Evolutionary conservation across 768 basidiomycete species (phyloP), one percentile per base, ranked within the genome.

Genomic region (Agaricus subrufescens): DNA sequence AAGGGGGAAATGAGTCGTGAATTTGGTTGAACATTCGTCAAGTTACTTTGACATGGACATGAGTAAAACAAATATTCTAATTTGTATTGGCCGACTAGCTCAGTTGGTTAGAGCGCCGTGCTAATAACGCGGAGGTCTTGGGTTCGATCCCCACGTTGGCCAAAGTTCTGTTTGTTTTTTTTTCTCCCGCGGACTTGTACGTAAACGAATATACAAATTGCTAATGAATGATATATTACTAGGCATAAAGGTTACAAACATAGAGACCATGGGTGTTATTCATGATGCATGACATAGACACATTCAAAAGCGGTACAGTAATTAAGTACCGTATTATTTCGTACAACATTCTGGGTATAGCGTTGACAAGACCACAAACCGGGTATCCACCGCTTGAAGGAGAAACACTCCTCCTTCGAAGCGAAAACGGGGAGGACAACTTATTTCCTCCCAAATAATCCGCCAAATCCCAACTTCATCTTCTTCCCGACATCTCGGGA

Each of bases 61-160:
- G 19, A 19, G 19, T 1, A 19, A 19, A 19, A 19, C 19, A 19
- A 19, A 19, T 19, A 19, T 19, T 19, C 1, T 19, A 19, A 19
- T 19, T 19, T 19, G 19, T 19, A 19, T 11, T 44, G 86, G 87
- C 87, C 86, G 87, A 82, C 85, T 89, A 88, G 87, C 88, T 90
- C 87, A 90, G 88, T 76, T 89, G 88, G 87, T 89, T 89, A 89
- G 87, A 89, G 87, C 87, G 86, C 88, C 82, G 86, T 86, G 83
- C 86, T 89, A 88, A 86, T 85, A 82, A 71, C 81, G 80, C 83
- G 81, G 85, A 86, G 83, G 84, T 84, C 84, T 81, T 85, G 83
- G 84, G 83, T 85, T 85, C 84, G 83, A 85, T 78, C 83, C 84
- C 83, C 83, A 84, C 80, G 81, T 83, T 83, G 83, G 84, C 83